Base-by-base conservation (phyloP, 345 rosid genomes). In the Hibiscus mutabilis region DNA sequence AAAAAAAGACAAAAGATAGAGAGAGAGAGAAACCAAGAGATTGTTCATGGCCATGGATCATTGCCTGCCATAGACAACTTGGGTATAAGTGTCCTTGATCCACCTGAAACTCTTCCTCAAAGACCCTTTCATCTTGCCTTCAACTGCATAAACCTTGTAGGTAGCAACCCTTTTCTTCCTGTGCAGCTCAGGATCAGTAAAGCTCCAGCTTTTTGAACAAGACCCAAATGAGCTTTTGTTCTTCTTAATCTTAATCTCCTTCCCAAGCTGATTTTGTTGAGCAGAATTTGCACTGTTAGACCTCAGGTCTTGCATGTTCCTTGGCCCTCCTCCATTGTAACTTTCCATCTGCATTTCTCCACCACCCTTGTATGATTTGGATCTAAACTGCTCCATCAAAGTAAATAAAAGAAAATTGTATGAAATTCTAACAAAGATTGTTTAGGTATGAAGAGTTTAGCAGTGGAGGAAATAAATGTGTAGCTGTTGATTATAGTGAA, bases 81-180 rank as follows among this genome's bases (percentile, higher is more conserved):
- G 90, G 25, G 79, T 76, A 75, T 76, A 89, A 24, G 94, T 82
- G 67, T 80, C 82, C 80, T 92, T 95, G 88, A 95, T 83, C 99
- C 97, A 91, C 78, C 87, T 86, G 40, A 91, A 82, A 81, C 97
- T 89, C 75, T 91, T 95, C 82, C 85, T 85, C 5, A 95, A 55
- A 73, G 97, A 89, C 25, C 93, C 97, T 58, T 90, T 95, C 92
- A 95, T 84, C 79, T 89, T 95, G 21, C 93, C 96, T 75, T 95
- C 96, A 59, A 91, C 89, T 6, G 92, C 63, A 72, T 95, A 91
- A 13, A 81, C 92, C 59, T 89, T 91, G 78, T 95, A 91, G 64
- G 91, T 73, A n/a, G 96, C 97, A 55, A 95, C 97, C 85, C 97
- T 86, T 75, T 81, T 90, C 83, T 90, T 95, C 92, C 99, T 95